Conservation (phyloP, 2,329 filamentous ascomycete species). For the Tolypocladium tundrense region DNA sequence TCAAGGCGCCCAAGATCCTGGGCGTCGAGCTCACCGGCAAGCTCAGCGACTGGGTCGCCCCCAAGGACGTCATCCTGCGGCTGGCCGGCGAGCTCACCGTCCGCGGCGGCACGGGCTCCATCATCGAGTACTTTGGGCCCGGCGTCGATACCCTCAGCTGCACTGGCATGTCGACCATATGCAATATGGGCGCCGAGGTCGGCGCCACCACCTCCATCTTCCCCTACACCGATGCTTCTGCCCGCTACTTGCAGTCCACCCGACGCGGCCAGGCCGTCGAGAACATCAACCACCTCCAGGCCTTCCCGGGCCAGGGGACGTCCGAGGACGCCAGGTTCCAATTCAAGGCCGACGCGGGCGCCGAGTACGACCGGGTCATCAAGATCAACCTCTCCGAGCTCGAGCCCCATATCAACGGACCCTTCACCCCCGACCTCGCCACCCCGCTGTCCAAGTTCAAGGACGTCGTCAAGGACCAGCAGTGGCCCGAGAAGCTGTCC, state of each 20-base stretch:
- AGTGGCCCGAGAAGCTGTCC: constrained; percentile 85
- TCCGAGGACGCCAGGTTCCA: constrained; percentile 44
- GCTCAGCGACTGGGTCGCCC: constrained; percentile 82
- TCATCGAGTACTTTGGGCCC: constrained; percentile 89
- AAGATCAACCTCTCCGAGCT: constrained; percentile 82
- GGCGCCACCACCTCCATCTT: constrained; percentile 94
- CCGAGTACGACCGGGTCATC: constrained; percentile 83
- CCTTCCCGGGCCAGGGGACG: constrained; percentile 33
- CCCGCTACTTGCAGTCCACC: constrained; percentile 79
- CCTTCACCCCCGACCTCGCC: constrained; percentile 90
- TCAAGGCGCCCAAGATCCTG: constrained; percentile 86
- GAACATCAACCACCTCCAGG: constrained; percentile 51
- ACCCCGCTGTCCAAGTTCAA: constrained; percentile 89
- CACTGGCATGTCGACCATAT: constrained; percentile 87
- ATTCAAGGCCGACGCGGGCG: constrained; percentile 68
- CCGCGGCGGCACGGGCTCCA: constrained; percentile 83
- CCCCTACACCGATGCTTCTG: constrained; percentile 77
- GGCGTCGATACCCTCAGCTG: constrained; percentile 82
- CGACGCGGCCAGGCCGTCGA: constrained; percentile 54
- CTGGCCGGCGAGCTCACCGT: constrained; percentile 87
- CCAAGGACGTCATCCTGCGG: constrained; percentile 90
- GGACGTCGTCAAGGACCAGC: constrained; percentile 68
- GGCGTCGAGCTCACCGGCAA: constrained; percentile 77
- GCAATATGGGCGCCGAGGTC: constrained; percentile 85
- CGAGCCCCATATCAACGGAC: constrained; percentile 94